Evolutionary conservation across 345 rosid species (phyloP).

Genomic region (Citrus sinensis): DVS_A1.0 CM039163.1:17284001-17284500

Average conservation of each 20-base stretch:
- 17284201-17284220: constrained; percentile 22
- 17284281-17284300: constrained; percentile 15
- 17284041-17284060: constrained; percentile 13
- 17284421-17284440: constrained; percentile 14
- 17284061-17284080: constrained; percentile 26
- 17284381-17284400: constrained; percentile 7
- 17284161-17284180: neutral
- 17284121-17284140: constrained; percentile 22
- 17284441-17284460: constrained; percentile 5
- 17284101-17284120: constrained; percentile 29
- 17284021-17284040: constrained; percentile 33
- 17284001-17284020: constrained; percentile 20
- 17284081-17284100: neutral
- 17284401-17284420: constrained; percentile 10
- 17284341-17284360: constrained; percentile 19
- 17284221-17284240: constrained; percentile 10
- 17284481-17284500: constrained; percentile 20
- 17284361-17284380: constrained; percentile 27
- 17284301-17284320: neutral
- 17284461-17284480: neutral
- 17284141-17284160: constrained; percentile 3
- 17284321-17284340: constrained; percentile 4
- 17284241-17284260: neutral
- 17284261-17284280: constrained; percentile 28
- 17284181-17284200: neutral